Conservation (phyloP, 306 rosid genomes). For the Acmispon strigosus region DNA sequence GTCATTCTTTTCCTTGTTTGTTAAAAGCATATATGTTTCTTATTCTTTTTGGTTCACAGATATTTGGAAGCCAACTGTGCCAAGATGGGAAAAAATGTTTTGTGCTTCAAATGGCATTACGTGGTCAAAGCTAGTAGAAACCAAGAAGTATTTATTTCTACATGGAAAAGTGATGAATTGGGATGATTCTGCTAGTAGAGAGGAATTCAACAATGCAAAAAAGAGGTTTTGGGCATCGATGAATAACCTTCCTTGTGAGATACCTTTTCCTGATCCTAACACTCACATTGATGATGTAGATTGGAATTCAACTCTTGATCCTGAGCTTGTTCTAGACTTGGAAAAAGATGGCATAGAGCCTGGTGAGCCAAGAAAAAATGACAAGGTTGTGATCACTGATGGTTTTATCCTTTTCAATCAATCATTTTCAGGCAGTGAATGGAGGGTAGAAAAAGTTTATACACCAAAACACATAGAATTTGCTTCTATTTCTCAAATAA, state of each 20-base stretch:
- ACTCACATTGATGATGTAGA: constrained; percentile 41
- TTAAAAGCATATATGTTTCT: background rate
- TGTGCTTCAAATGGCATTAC: constrained; percentile 47
- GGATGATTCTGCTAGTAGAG: constrained; percentile 58
- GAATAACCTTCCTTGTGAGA: constrained; percentile 34
- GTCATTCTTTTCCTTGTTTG: background rate
- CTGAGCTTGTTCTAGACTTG: constrained; percentile 46
- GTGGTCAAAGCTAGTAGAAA: constrained; percentile 54
- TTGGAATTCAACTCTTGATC: constrained; percentile 46
- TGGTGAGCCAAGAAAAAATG: background rate
- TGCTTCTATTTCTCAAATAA: background rate
- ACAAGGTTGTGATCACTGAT: constrained; percentile 24
- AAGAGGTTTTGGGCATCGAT: constrained; percentile 42
- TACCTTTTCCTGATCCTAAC: constrained; percentile 56
- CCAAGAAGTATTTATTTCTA: constrained; percentile 40
- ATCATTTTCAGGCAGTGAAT: constrained; percentile 3
- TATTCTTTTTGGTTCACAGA: constrained; percentile 18
- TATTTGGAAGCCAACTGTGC: constrained; percentile 35
- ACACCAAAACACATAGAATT: background rate
- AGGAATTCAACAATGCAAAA: constrained; percentile 63
- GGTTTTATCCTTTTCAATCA: constrained; percentile 25
- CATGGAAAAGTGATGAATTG: constrained; percentile 44
- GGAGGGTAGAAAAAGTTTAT: background rate
- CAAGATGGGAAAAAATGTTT: constrained; percentile 62
- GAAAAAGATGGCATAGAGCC: constrained; percentile 30